Base-by-base conservation (phyloP, 768 basidiomycete species). In the Ramaria rubella region DNA sequence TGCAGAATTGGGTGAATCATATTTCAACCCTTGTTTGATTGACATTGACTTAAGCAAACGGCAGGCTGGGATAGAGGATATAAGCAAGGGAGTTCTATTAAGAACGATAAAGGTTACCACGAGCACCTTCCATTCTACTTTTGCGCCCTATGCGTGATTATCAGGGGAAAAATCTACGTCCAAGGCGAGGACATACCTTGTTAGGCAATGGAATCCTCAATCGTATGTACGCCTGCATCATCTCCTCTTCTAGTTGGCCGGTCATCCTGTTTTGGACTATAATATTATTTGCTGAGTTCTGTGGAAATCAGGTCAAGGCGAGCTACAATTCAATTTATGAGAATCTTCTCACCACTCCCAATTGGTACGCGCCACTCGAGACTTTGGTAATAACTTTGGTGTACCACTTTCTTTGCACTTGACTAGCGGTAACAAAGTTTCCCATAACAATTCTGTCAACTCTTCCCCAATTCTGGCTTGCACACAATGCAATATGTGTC, bases 231-330 rank as follows among this genome's bases (percentile, higher is more conserved):
- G 84, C 83, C 65, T 94, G 87, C 93, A 97, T 99, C 76, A 97
- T 98, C 74, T 98, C 95, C 71, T 99, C 95, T 66, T 94, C 88
- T 57, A 98, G 68, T 68, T 91, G 89, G 0, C 95, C 95, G 0
- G 91, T 94, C 69, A 82, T 70, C 14, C 95, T 79, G 67, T 97
- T 94, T 72, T 98, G 95, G 1, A 99, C 94, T 58, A 97, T 92
- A 62, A 99, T 96, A 67, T n/a, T n/a, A n/a, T 99, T 99, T 24
- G 94, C 95, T 52, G 92, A 94, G 65, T 99, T 96, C 88, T 91
- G 64, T 7, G 52, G 1, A 19, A 24, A 15, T n/a, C 9, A 33
- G 21, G 23, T 36, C 40, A 51, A 36, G 19, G n/a, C 9, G 21
- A 26, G 27, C 4, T 1, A 24, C 14, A 44, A 8, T n/a, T n/a